Evolutionary conservation across 352 stramenopile species (phyloP).

Genomic region (Nothophytophthora sp.): DNA sequence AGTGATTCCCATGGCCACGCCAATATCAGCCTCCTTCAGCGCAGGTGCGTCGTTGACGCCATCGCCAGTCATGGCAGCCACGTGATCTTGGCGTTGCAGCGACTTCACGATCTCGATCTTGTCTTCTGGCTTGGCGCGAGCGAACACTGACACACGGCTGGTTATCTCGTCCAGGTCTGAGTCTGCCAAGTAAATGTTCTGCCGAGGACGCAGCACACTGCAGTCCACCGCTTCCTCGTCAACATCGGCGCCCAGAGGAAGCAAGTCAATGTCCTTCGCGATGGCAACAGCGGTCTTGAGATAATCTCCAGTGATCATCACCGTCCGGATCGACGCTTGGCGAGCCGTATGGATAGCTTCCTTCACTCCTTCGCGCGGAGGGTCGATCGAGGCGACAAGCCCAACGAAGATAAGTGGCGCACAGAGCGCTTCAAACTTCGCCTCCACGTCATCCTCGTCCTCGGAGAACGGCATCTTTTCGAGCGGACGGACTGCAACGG

Average conservation of each 20-base stretch:
- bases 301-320: constrained; percentile 96
- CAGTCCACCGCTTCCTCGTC: constrained; percentile 69
- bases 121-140: constrained; percentile 93
- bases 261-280: constrained; percentile 89
- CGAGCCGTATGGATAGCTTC: constrained; percentile 58
- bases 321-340: constrained; percentile 57
- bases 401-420: constrained; percentile 91
- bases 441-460: constrained; percentile 55
- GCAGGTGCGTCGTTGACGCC: constrained; percentile 98
- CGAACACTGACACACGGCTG: constrained; percentile 88
- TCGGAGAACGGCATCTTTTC: constrained; percentile 39
- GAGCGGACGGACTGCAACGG: constrained; percentile 82
- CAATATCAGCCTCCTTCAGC: constrained; percentile 96
- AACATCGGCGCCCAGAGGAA: constrained; percentile 47
- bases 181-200: constrained; percentile 50
- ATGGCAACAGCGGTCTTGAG: constrained; percentile 95
- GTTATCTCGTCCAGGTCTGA: constrained; percentile 88
- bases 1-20: constrained; percentile 96
- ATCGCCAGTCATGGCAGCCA: constrained; percentile 97
- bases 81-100: constrained; percentile 80
- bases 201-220: constrained; percentile 44
- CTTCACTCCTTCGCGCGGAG: constrained; percentile 55
- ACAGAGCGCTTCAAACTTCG: constrained; percentile 57
- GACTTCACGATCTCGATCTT: constrained; percentile 96
- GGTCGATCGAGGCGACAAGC: constrained; percentile 92